These are phyloP conservation scores for Trichosporon ovoides DNA, from an alignment of 1,284 basidiomycete genomes.

Conservation along the genomic window DNA sequence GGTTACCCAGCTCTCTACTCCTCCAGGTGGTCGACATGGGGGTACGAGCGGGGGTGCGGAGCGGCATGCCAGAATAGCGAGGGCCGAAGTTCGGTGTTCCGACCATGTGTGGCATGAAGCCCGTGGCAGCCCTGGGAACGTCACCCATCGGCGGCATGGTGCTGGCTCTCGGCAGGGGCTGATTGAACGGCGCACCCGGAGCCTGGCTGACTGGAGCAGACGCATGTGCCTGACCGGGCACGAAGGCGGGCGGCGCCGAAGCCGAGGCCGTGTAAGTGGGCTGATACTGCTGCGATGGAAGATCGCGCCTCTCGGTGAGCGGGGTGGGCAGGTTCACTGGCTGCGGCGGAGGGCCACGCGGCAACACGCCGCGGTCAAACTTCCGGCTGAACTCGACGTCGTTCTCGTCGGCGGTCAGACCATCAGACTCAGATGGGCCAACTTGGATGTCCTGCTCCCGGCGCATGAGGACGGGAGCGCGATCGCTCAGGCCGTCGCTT, in stretches of 20 bases:
- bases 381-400: no score
- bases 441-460: not conserved
- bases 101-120: not conserved
- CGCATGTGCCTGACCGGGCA: not conserved
- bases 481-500: not conserved
- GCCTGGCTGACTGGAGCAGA: not conserved
- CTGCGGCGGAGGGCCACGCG: not conserved
- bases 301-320: slow-evolving; percentile 21
- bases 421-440: not conserved
- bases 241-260: not conserved
- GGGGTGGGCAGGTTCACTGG: slow-evolving; percentile 46
- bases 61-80: not conserved
- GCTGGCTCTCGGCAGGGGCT: not conserved
- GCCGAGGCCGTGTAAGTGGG: not conserved
- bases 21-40: not conserved
- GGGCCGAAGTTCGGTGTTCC: not conserved
- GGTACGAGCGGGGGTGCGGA: not conserved
- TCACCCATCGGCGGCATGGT: not conserved
- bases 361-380: not conserved
- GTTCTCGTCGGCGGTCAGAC: no score
- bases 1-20: not conserved
- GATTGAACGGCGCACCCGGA: not conserved
- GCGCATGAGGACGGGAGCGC: not conserved
- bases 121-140: not conserved
- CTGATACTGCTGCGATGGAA: not conserved